Conservation (phyloP, 495 filamentous ascomycete genomes). For the Tuber calosporum region DNA sequence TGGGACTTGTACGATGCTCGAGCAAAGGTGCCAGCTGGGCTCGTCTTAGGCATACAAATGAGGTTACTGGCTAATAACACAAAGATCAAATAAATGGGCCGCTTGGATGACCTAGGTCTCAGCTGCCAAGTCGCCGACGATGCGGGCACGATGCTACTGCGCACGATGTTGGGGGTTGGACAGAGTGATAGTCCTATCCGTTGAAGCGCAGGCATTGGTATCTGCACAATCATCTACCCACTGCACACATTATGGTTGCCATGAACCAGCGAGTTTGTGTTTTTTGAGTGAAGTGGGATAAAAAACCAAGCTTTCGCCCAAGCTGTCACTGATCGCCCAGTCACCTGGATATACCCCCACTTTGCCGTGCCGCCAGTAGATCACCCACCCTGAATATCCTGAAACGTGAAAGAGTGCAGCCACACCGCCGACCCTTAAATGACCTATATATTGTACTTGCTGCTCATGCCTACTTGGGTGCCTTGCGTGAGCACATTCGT, state of each 20-base stretch:
- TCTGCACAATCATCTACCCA: background rate
- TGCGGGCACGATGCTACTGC: background rate
- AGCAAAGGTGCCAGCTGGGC: background rate
- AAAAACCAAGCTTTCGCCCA: background rate
- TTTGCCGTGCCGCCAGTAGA: background rate
- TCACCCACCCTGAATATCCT: background rate
- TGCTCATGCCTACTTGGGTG: background rate
- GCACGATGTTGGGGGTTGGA: background rate
- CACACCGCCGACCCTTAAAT: background rate
- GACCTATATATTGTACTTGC: background rate
- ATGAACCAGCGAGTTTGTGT: background rate
- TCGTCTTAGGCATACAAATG: background rate
- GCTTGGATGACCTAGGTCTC: background rate
- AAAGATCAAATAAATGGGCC: background rate
- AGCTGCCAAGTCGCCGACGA: background rate
- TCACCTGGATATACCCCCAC: background rate
- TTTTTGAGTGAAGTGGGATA: background rate
- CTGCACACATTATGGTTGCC: background rate
- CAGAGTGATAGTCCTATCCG: background rate
- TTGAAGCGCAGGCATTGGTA: background rate
- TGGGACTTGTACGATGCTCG: background rate
- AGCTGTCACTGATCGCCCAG: background rate
- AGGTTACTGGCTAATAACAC: background rate
- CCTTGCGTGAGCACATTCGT: background rate
- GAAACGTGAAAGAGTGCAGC: background rate